A percentile compares a stretch with the other conserved stretches of the same genome.
Evolutionary conservation across 352 stramenopile genomes (phyloP).

Genomic region (Pythium volutum): DNA sequence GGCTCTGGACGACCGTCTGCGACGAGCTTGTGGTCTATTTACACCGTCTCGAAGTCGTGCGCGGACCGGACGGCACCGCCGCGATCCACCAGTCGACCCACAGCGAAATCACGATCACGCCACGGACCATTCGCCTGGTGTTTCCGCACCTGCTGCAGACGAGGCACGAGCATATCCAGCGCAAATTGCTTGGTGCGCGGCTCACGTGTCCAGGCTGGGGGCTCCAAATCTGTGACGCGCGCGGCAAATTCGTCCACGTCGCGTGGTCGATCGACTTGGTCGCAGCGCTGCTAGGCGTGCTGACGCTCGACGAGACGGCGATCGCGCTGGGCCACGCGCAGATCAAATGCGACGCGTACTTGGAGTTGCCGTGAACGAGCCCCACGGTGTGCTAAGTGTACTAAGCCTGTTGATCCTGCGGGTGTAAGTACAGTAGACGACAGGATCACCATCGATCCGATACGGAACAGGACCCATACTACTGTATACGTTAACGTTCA

Average conservation of each 20-base stretch:
- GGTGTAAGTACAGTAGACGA: too few species aligned
- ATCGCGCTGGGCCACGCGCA: constrained; percentile 8
- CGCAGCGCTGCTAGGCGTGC: constrained; percentile 1
- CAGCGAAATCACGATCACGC: neutral
- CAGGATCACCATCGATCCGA: too few species aligned
- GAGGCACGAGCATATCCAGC: neutral
- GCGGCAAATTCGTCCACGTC: neutral
- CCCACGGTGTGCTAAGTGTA: too few species aligned
- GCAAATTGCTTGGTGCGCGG: neutral
- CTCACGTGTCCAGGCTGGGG: neutral
- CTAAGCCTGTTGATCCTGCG: too few species aligned
- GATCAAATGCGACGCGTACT: constrained; percentile 7
- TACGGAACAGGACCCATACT: too few species aligned
- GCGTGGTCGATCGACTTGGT: constrained; percentile 16
- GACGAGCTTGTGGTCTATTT: neutral
- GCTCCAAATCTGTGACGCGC: neutral
- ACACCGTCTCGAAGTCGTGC: neutral
- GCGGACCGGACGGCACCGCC: neutral
- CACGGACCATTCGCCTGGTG: neutral
- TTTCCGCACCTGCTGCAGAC: neutral
- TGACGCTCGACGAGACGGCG: constrained; percentile 22
- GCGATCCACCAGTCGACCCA: neutral
- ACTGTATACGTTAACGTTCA: too few species aligned
- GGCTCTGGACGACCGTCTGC: neutral
- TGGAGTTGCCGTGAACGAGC: too few species aligned